Conservation (phyloP, 1,139 yeast genomes). For the Hemisphaericaspora subhashii region DNA sequence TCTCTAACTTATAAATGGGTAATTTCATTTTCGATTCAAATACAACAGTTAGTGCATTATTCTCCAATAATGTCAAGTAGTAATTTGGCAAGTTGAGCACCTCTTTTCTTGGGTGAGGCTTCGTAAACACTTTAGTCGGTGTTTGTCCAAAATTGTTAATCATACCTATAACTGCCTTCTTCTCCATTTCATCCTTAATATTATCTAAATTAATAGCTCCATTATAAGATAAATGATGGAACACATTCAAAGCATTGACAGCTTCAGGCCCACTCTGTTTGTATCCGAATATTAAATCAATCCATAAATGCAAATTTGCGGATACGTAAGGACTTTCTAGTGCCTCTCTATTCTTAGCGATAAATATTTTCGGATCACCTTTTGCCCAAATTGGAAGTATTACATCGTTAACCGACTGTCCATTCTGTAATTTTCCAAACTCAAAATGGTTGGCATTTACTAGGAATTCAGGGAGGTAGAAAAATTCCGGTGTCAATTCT, state of each 20-base stretch:
- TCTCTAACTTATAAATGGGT: conserved; percentile 42
- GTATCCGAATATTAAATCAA: conserved; percentile 76
- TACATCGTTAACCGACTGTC: conserved; percentile 59
- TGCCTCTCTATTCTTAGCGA: conserved; percentile 75
- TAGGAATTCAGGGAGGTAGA: conserved; percentile 74
- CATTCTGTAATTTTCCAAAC: conserved; percentile 69
- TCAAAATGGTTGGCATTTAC: conserved; percentile 62
- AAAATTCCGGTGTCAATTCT: conserved; percentile 84
- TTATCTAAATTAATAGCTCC: conserved; percentile 78
- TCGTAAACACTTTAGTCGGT: conserved; percentile 65
- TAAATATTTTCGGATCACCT: conserved; percentile 68
- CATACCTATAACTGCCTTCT: conserved; percentile 74
- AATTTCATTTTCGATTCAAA: conserved; percentile 37
- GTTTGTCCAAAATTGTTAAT: conserved; percentile 92
- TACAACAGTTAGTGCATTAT: conserved; percentile 25
- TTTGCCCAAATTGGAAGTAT: conserved; percentile 80
- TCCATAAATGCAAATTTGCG: conserved; percentile 74
- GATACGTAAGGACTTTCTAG: conserved; percentile 80
- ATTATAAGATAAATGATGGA: conserved; percentile 77
- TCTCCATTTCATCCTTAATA: conserved; percentile 69
- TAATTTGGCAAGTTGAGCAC: conserved; percentile 36
- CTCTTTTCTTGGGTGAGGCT: conserved; percentile 59
- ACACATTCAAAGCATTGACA: conserved; percentile 64
- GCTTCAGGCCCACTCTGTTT: conserved; percentile 77
- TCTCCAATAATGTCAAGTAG: conserved; percentile 28